Conservation (phyloP, 768 basidiomycete genomes). For the Gautieria morchelliformis region DNA sequence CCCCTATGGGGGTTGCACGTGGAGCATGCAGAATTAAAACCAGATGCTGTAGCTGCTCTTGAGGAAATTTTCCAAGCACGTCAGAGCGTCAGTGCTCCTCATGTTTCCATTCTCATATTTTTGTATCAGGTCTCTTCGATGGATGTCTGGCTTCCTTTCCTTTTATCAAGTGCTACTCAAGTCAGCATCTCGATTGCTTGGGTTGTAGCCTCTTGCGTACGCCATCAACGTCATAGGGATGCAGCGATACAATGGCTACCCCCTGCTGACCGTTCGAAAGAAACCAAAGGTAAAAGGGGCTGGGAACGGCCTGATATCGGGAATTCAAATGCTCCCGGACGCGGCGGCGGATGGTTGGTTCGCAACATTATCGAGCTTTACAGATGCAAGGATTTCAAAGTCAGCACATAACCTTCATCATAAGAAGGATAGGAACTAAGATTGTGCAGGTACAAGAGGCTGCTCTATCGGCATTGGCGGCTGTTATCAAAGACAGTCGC, state of each 20-base stretch:
- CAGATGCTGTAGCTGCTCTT: slow-evolving; percentile 47
- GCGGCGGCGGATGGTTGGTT: slow-evolving; percentile 52
- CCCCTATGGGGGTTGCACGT: slow-evolving; percentile 56
- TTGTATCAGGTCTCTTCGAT: slow-evolving; percentile 20
- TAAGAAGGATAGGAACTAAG: neutral
- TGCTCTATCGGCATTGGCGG: slow-evolving; percentile 50
- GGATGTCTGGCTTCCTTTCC: slow-evolving; percentile 59
- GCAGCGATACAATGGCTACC: slow-evolving; percentile 57
- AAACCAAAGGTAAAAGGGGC: slow-evolving; percentile 50
- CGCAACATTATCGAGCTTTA: slow-evolving; percentile 41
- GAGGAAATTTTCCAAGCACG: slow-evolving; percentile 52
- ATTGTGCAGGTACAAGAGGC: slow-evolving; percentile 52
- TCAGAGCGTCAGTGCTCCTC: neutral
- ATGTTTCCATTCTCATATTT: neutral
- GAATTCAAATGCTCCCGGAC: slow-evolving; percentile 28
- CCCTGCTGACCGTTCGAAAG: slow-evolving; percentile 41
- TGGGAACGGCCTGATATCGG: slow-evolving; percentile 57
- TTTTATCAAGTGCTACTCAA: slow-evolving; percentile 34
- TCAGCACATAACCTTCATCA: slow-evolving; percentile 11
- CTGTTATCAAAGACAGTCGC: slow-evolving; percentile 55
- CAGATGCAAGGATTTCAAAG: slow-evolving; percentile 46
- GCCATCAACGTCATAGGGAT: slow-evolving; percentile 38
- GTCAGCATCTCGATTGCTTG: slow-evolving; percentile 45
- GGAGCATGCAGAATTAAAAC: slow-evolving; percentile 29
- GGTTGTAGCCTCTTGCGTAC: slow-evolving; percentile 44